Evolutionary conservation across 176 grass and related monocot genomes (phyloP).

Genomic region (Hsuehochloa calcarea): DNA sequence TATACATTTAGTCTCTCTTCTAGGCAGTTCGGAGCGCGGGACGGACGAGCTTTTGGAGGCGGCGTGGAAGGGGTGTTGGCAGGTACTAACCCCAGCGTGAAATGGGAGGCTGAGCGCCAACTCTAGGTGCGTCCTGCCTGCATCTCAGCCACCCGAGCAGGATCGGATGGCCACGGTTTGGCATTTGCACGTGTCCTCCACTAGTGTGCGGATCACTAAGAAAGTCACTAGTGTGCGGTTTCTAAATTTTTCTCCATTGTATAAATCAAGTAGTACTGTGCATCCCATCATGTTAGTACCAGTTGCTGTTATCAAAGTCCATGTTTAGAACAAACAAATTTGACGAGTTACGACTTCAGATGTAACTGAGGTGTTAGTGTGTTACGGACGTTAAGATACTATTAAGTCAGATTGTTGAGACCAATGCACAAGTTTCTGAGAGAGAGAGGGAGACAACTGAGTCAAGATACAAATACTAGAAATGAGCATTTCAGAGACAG

Average conservation of each 20-base stretch:
- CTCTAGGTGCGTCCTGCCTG: neutral
- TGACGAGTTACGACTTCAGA: neutral
- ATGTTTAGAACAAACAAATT: neutral
- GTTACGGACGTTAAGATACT: no score
- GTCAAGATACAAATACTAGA: neutral
- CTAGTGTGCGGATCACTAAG: no score
- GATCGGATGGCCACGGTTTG: neutral
- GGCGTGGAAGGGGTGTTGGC: neutral
- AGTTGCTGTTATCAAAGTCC: neutral
- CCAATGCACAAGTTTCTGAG: neutral
- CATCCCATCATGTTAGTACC: neutral
- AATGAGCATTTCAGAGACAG: neutral
- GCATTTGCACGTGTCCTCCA: neutral
- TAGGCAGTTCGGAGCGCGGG: neutral
- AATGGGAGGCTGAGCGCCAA: no score
- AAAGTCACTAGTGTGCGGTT: neutral
- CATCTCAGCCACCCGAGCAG: neutral
- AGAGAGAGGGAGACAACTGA: neutral
- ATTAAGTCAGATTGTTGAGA: neutral
- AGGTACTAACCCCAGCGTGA: no score
- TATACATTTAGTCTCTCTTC: neutral
- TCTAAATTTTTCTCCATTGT: no score
- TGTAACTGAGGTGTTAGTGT: neutral
- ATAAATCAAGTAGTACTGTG: neutral
- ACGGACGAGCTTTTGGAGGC: neutral